Base-by-base conservation (phyloP, 2,329 filamentous ascomycete species). In the Sporothrix euskadiensis region DNA sequence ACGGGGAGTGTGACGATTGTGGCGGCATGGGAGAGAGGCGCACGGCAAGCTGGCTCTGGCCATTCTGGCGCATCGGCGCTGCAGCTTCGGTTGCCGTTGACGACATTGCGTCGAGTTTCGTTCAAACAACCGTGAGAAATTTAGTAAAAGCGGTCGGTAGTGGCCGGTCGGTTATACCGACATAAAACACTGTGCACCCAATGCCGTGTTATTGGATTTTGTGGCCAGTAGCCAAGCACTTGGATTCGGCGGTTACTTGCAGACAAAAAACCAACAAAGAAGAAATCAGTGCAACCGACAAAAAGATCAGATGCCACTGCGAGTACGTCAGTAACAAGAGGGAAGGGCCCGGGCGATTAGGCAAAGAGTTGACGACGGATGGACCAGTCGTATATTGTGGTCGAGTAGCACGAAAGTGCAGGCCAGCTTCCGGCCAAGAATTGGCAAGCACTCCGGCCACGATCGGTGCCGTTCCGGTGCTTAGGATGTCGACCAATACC, bases 11-110 rank as follows among this genome's bases (percentile, higher is more conserved):
- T 69, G 59, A 30, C 7, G 39, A 10, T 16, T 69, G 71, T 54
- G 57, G 47, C 26, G 73, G 73, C 22, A 76, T 72, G 9, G 78
- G 75, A 9, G 77, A 35, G 22, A 79, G 71, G 26, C 78, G 75
- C 16, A 79, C 77, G 57, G 78, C 78, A 4, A 79, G 74, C 66
- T 78, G 75, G 72, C 57, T 75, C 22, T 76, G 75, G 73, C 68
- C 74, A 30, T 77, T 74, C 35, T 76, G 75, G 41, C 73, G 72
- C 61, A 75, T 65, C 49, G 78, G 74, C 41, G 78, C 71, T 16
- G 74, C 71, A 16, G 74, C 69, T 32, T 72, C 73, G 14, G 75
- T 76, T 52, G 73, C 69, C 30, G 77, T 75, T 19, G 77, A 76
- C n/a, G 78, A 68, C 79, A 80, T 80, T 26, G 26, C 47, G 12